Conservation (phyloP, 257 asterid species). For the Paraleonurus japonicus region DNA sequence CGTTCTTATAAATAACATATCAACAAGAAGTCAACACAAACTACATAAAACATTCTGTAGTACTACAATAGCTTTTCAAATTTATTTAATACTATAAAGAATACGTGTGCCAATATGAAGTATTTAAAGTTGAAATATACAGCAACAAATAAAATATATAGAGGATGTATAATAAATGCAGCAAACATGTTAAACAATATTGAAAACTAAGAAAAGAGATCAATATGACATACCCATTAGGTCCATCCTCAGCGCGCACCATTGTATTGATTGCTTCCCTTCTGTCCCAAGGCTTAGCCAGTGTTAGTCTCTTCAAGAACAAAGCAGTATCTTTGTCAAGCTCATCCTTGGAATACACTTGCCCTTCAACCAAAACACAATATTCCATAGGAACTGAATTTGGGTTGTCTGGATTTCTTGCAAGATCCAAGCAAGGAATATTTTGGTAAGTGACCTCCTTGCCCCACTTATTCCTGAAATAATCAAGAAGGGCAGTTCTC, state of each 20-base stretch:
- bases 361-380: conserved; percentile 71
- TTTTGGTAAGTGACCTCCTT: conserved; percentile 32
- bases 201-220: neutral
- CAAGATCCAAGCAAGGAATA: conserved; percentile 64
- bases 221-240: conserved; percentile 53
- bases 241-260: conserved; percentile 63
- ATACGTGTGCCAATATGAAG: neutral
- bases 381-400: conserved; percentile 61
- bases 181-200: neutral
- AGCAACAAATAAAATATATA: neutral
- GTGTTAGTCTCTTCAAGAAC: conserved; percentile 42
- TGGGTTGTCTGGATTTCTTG: conserved; percentile 25
- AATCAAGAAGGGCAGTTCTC: conserved; percentile 29
- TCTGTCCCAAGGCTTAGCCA: conserved; percentile 47
- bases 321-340: conserved; percentile 35
- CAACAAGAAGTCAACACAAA: neutral
- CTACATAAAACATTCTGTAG: neutral
- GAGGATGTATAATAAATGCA: neutral
- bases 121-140: neutral
- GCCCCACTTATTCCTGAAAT: conserved; percentile 54
- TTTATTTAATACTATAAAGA: too few relatives aligned
- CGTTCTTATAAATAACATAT: neutral
- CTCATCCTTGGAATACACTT: conserved; percentile 52
- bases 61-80: neutral
- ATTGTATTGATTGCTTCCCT: conserved; percentile 38